Conservation (phyloP, 176 grass and related monocot species). For the Avena insularis region DNA sequence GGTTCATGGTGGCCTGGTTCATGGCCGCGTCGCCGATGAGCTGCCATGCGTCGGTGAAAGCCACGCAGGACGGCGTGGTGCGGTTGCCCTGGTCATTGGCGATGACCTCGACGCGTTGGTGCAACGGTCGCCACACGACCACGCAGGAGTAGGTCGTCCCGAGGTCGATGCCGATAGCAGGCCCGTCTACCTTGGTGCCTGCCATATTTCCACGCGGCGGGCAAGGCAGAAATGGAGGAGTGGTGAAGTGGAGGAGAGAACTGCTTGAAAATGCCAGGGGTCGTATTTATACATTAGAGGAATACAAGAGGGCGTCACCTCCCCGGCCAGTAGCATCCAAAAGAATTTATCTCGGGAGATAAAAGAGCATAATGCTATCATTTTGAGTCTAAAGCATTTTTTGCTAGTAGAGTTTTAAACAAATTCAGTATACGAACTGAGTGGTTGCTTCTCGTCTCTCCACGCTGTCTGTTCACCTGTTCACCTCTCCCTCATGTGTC, state of each 20-base stretch:
- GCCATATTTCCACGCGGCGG: not conserved
- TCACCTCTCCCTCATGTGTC: too few relatives aligned
- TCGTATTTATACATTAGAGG: not conserved
- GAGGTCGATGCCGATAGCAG: conserved; percentile 89
- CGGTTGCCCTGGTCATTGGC: conserved; percentile 13
- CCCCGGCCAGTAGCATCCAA: too few relatives aligned
- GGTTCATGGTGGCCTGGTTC: conserved; percentile 1
- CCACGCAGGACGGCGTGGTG: conserved; percentile 4
- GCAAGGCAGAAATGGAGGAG: not conserved
- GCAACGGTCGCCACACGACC: conserved; percentile 64
- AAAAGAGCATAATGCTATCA: too few relatives aligned
- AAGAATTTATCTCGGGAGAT: too few relatives aligned
- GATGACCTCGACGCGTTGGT: conserved; percentile 3
- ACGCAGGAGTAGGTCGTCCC: conserved; percentile 40
- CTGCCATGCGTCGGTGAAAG: not conserved
- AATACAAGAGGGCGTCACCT: not conserved
- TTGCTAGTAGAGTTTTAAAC: too few relatives aligned
- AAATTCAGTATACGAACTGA: too few relatives aligned
- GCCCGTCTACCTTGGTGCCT: conserved; percentile 47
- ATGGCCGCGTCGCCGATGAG: not conserved
- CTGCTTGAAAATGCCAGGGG: not conserved
- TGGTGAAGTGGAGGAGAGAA: not conserved
- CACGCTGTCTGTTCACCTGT: too few relatives aligned
- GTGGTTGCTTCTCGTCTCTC: too few relatives aligned
- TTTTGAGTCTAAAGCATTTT: too few relatives aligned